Base-by-base conservation (phyloP, 371 early-diverging fungal genomes). In the Lichtheimia ramosa region DNA sequence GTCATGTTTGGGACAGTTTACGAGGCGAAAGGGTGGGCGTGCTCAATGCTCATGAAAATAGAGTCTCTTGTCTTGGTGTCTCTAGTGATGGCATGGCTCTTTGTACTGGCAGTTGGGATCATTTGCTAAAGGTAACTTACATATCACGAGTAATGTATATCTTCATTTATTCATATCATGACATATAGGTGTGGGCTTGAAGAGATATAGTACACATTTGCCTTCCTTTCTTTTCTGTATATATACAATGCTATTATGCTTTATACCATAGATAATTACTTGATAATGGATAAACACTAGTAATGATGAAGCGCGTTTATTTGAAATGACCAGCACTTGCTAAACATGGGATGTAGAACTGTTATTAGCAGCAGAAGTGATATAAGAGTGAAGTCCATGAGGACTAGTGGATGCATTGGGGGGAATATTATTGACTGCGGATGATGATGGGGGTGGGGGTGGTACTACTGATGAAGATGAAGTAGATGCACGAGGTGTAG, bases 1-100 rank as follows among this genome's bases (percentile, higher is more conserved):
- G 94, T 84, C 95, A 96, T 65, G 96, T 95, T 7, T 97, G 98
- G 98, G 98, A 97, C 71, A 95, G 95, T 6, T 84, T 97, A 51
- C 90, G 92, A 70, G 94, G 93, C 50, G 92, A 95, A 55, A 85
- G 96, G 50, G 95, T 95, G 18, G 95, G 96, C 34, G 94, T 94
- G 2, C 70, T 97, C 53, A 84, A 90, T 50, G 92, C 89, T 15
- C 98, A 97, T 69, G 96, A 96, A 51, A 96, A 96, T 81, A 89
- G 98, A 18, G 96, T 97, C 18, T 90, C 91, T 64, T 96, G 96
- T 71, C 74, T 97, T 39, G 98, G 96, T 27, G 93, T 97, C 2
- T 89, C 93, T 1, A 85, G 88, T 48, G 97, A 96, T 69, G 98
- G 98, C 23, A 93, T 92, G 92, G 96, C 96, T 7, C 84, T 96